These are phyloP conservation scores for Anthoceros angustus DNA, from an alignment of 225 moss, liverwort and hornwort genomes.

Conservation along the genomic window DNA sequence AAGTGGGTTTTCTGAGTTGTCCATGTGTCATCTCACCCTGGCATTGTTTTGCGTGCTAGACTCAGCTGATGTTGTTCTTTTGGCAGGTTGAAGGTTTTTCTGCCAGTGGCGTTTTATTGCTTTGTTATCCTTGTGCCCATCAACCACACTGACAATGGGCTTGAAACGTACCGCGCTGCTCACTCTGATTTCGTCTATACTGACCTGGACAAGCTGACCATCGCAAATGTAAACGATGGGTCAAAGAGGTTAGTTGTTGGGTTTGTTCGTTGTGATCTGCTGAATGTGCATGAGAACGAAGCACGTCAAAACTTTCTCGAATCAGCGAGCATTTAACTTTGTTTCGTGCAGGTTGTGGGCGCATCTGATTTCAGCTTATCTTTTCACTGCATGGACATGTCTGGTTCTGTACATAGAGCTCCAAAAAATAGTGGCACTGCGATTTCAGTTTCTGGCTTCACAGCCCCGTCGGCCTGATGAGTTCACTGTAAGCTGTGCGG, in stretches of 20 bases:
- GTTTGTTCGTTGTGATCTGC: neutral
- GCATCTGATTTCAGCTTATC: slow-evolving; percentile 53
- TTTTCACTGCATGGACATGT: slow-evolving; percentile 76
- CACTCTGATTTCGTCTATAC: slow-evolving; percentile 14
- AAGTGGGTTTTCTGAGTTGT: slow-evolving; percentile 1
- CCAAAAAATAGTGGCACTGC: slow-evolving; percentile 26
- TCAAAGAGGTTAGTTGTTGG: slow-evolving; percentile 39
- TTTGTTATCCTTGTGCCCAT: slow-evolving; percentile 40
- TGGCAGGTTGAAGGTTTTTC: slow-evolving; percentile 61
- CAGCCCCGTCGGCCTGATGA: slow-evolving; percentile 40
- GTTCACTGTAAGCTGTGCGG: slow-evolving; percentile 33
- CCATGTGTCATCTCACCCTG: neutral
- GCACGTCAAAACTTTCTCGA: neutral
- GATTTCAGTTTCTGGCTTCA: slow-evolving; percentile 31
- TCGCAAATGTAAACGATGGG: slow-evolving; percentile 47
- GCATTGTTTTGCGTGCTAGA: neutral
- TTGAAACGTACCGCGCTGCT: neutral
- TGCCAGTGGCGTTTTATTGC: slow-evolving; percentile 49
- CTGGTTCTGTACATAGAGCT: slow-evolving; percentile 42
- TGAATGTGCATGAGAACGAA: neutral
- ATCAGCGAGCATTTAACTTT: neutral
- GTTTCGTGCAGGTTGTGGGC: slow-evolving; percentile 39
- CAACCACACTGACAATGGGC: slow-evolving; percentile 40
- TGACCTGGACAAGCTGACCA: slow-evolving; percentile 63
- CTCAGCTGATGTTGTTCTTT: neutral